Base-by-base conservation (phyloP, 1,139 yeast species). In the Geotrichum phurueaensis region DNA sequence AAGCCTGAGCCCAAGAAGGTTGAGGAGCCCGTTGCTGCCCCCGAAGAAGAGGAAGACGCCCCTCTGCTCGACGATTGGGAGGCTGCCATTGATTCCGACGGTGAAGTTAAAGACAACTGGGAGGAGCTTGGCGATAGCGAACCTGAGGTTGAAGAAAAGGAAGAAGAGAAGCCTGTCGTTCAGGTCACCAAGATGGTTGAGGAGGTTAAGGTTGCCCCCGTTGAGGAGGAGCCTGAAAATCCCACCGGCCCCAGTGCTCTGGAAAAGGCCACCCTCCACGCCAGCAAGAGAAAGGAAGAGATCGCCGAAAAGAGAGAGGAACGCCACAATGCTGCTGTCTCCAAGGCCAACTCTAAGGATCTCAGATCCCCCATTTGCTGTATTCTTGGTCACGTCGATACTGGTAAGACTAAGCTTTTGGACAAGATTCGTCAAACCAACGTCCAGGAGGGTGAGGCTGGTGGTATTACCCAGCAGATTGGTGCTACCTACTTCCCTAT, bases 401-500 rank as follows among this genome's bases (percentile, higher is more conserved):
- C 99, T 62, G 99, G 99, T 85, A 95, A 94, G 78, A 94, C 99
- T 65, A 94, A 94, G 75, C 83, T 94, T 67, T 82, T 94, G 73
- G 99, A 94, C 74, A 95, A 94, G 77, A 86, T 94, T 68, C 95
- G 99, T 80, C 97, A 94, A 80, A 95, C 98, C 56, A 94, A 94
- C 71, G 99, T 94, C 64, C 99, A 94, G 81, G 99, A 97, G 75
- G 99, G 99, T 73, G 99, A 94, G 80, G 99, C 99, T 61, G 99
- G 99, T 81, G 99, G 99, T 81, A 95, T 94, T 74, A 94, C 99
- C 67, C 99, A 94, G 82, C 99, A 94, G 78, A 94, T 94, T 73
- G 99, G 99, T 84, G 99, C 99, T 58, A 95, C 99, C 29, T 95
- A 92, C 76, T 95, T 94, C 89, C 99, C 99, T 63, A 92, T 94